Conservation (phyloP, 2,329 filamentous ascomycete genomes). For the Byssochlamys sp. region DNA sequence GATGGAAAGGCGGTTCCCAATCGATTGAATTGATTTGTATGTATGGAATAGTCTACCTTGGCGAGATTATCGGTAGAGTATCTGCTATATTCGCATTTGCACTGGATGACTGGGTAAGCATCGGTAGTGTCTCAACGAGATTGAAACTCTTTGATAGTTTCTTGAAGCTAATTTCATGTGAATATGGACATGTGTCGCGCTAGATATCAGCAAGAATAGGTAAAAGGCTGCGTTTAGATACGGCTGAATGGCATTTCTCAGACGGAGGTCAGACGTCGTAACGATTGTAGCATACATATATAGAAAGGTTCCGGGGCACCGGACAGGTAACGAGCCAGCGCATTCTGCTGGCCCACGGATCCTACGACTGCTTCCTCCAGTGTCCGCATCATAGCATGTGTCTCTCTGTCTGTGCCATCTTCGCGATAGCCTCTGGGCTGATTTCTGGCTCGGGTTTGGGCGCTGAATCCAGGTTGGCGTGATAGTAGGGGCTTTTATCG, state of each 20-base stretch:
- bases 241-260: neutral
- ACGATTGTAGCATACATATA: neutral
- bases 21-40: conserved; percentile 16
- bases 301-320: neutral
- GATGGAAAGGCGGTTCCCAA: conserved; percentile 45
- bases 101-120: neutral
- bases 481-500: neutral
- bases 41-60: neutral
- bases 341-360: neutral
- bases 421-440: neutral
- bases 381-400: neutral
- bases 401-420: neutral
- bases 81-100: neutral
- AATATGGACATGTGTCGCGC: neutral
- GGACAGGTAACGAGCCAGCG: neutral
- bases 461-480: neutral
- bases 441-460: neutral
- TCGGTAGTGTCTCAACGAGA: neutral
- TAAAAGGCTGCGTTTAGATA: neutral
- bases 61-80: too few species aligned
- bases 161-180: neutral
- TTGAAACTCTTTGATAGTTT: too few species aligned
- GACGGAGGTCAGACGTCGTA: neutral
- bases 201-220: neutral
- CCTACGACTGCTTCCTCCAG: neutral